Evolutionary conservation across 2,329 filamentous ascomycete genomes (phyloP), one percentile per base, ranked within the genome.

Genomic region (Rhynchosporium agropyri): DNA sequence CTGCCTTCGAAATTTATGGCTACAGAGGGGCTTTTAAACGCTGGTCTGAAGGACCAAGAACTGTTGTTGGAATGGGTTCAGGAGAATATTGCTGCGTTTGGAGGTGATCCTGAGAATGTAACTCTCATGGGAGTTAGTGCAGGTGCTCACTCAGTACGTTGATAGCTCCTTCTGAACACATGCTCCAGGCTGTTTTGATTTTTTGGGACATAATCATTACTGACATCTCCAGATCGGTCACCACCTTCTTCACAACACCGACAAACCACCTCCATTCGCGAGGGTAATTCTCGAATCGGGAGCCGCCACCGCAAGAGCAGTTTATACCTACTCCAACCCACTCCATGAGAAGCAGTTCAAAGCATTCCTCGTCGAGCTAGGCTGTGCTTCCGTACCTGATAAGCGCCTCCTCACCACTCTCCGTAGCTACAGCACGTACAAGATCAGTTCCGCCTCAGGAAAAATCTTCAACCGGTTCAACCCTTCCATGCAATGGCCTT

Each of bases 1-100:
- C 74, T 91, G 53, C 80, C 84, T 26, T 86, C 84, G 2, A 76
- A 75, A 40, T 15, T 86, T 81, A n/a, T 83, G 36, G 77, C 79
- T 13, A 80, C 80, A 40, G 81, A 81, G 58, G 86, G 84, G 0
- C 68, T 83, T 45, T 76, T 88, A 58, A 92, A 91, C 69, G 74
- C 88, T 26, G 89, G 89, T 1, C 75, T 90, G 64, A 79, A 80
- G 67, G 88, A 90, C 70, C 86, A 89, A 74, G 79, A 81, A 63
- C 70, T 81, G 13, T 77, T 84, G 12, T 76, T 89, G 28, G 75
- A 79, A 61, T 90, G 87, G 87, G 81, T 89, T 31, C 77, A 79
- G 65, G 77, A 81, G 31, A 88, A 88, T 73, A 83, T 87, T 60
- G 79, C 73, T 5, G 76, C 74, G 3, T 88, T 89, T 74, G 86